Conservation (phyloP, 179 eudicot genomes). For the Amaranthus tricolor region DNA sequence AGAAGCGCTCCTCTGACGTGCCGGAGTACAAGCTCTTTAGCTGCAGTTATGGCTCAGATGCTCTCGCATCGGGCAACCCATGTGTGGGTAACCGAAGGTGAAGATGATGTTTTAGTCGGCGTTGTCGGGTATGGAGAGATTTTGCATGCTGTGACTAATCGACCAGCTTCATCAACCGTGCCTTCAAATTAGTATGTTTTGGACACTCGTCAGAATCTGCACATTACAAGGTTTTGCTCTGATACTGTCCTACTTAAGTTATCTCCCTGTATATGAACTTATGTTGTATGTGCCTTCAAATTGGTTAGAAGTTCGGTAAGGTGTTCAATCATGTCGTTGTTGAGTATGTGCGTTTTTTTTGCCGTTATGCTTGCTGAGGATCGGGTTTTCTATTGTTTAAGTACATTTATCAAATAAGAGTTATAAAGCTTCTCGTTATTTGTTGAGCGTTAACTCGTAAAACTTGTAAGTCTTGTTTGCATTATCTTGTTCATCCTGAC, state of each 20-base stretch:
- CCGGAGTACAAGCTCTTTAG: constrained; percentile 70
- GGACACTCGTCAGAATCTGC: neutral
- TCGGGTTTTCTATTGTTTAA: neutral
- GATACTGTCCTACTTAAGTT: neutral
- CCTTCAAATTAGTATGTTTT: constrained; percentile 14
- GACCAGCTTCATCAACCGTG: constrained; percentile 34
- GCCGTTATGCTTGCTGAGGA: neutral
- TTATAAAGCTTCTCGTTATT: neutral
- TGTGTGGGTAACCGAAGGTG: constrained; percentile 92
- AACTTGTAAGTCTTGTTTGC: neutral
- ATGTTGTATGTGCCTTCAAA: constrained; percentile 14
- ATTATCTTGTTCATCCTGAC: neutral
- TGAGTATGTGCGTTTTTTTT: neutral
- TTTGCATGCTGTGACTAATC: constrained; percentile 65
- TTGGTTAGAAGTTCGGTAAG: neutral
- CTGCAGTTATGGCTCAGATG: constrained; percentile 99
- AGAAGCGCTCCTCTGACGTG: constrained; percentile 89
- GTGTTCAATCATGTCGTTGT: constrained; percentile 9
- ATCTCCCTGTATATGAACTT: constrained; percentile 8
- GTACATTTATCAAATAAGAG: constrained; percentile 14
- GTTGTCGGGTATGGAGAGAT: constrained; percentile 87
- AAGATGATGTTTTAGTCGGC: constrained; percentile 78
- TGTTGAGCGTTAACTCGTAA: neutral
- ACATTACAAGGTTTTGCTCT: neutral
- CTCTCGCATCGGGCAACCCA: constrained; percentile 92